Conservation (phyloP, 495 filamentous ascomycete species). For the Glonium stellatum region DNA sequence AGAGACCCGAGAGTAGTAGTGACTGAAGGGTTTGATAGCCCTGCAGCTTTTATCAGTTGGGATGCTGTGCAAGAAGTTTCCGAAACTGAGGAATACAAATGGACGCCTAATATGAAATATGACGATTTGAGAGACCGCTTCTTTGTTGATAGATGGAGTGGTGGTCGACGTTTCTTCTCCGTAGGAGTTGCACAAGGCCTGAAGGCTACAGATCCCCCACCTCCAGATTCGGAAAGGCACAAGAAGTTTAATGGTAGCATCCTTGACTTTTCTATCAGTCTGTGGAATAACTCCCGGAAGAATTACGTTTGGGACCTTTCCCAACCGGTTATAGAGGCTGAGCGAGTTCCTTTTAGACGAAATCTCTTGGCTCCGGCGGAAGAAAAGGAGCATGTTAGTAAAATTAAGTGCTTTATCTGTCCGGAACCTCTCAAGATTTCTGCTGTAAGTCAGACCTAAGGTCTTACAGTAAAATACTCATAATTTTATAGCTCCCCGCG, state of each 20-base stretch:
- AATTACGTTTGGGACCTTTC: constrained; percentile 45
- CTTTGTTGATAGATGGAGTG: constrained; percentile 68
- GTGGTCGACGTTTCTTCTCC: constrained; percentile 56
- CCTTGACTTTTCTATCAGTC: constrained; percentile 55
- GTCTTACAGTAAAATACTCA: constrained; percentile 25
- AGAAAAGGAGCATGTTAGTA: constrained; percentile 38
- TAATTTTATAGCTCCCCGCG: constrained; percentile 52
- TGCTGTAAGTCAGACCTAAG: constrained; percentile 46
- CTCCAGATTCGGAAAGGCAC: constrained; percentile 43
- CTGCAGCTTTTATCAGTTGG: constrained; percentile 59
- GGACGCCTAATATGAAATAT: constrained; percentile 47
- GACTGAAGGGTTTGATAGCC: neutral
- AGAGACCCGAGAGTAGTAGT: neutral
- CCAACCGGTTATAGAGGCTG: constrained; percentile 73
- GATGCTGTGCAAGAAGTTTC: constrained; percentile 47
- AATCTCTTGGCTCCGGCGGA: constrained; percentile 65
- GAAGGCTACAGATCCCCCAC: constrained; percentile 51
- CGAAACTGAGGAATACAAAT: constrained; percentile 47
- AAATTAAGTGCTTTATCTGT: constrained; percentile 45
- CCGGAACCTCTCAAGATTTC: constrained; percentile 66
- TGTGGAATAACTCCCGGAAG: constrained; percentile 49
- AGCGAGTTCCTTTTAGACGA: constrained; percentile 64
- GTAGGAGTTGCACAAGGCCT: constrained; percentile 40
- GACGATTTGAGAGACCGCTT: constrained; percentile 57
- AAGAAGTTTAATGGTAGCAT: constrained; percentile 51